Base-by-base conservation (phyloP, 495 filamentous ascomycete species). In the Aspergillus nidulans region DNA sequence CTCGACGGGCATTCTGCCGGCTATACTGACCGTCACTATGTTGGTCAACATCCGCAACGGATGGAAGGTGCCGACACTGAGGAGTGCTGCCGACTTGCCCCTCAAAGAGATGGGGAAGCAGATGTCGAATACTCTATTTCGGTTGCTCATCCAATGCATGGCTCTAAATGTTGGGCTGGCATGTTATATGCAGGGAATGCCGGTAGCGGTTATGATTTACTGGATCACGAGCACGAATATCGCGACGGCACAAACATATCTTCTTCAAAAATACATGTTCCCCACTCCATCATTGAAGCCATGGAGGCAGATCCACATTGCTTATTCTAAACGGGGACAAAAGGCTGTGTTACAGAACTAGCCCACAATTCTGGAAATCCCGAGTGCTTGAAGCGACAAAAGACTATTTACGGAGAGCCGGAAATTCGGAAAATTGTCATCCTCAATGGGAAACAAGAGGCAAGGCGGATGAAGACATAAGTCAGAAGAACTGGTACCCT, bases 181-280 rank as follows among this genome's bases (percentile, higher is more conserved):
- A 13, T 56, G 62, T 7, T 74, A 53, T 42, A 44, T 75, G 23
- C 53, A 63, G 51, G 60, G 79, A 40, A 60, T 89, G 49, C 86
- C 86, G 3, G 72, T 72, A 24, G 87, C 85, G 0, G 69, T 91
- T 36, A 75, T 90, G 56, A 62, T 91, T 13, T 92, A 91, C 59
- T 92, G 88, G 88, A 75, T 89, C 15, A 72, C 78, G 0, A 77
- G 72, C 56, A 67, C 72, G n/a, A 76, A 71, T 58, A 45, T 69
- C 25, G 74, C 73, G 19, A 75, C 71, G 18, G 24, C 73, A 20
- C 75, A 78, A 56, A 66, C 66, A 6, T 59, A 52, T 45, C 34
- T 70, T 6, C 57, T 76, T 51, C 66, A 70, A 6, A 72, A 70
- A 25, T 63, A 62, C 46, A 63, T 77, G 66, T 71, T 71, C 51